Conservation (phyloP, 352 stramenopile species). For the Globisporangium apiculatum region DNA sequence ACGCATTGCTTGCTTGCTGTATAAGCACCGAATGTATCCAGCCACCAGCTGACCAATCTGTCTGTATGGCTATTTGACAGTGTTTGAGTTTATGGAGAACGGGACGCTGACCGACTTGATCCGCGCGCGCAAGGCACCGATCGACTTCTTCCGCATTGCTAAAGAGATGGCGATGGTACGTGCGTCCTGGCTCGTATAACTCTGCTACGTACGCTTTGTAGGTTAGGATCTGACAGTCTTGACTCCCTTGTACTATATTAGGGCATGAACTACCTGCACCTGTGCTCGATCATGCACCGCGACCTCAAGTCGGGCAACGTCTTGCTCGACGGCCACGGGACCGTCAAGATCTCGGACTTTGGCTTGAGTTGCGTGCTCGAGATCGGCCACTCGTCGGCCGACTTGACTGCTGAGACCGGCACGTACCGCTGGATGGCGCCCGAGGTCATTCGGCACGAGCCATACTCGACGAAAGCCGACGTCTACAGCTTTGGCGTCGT, state of each 20-base stretch:
- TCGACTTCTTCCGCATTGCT: conserved; percentile 79
- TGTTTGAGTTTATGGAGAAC: conserved; percentile 88
- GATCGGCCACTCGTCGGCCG: conserved; percentile 53
- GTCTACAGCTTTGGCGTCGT: conserved; percentile 93
- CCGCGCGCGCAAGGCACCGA: conserved; percentile 43
- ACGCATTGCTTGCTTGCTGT: background rate
- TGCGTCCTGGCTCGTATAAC: background rate
- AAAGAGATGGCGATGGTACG: conserved; percentile 75
- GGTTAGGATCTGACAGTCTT: background rate
- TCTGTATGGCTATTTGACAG: conserved; percentile 16
- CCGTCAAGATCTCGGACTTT: conserved; percentile 88
- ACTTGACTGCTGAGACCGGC: conserved; percentile 82
- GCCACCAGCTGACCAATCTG: background rate
- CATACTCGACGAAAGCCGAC: conserved; percentile 93
- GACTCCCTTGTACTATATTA: conserved; percentile 9
- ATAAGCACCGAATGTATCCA: too few species aligned
- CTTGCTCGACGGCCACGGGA: conserved; percentile 73
- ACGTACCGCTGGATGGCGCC: conserved; percentile 95
- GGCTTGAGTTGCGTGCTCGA: conserved; percentile 81
- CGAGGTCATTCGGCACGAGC: conserved; percentile 90
- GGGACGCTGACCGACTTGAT: conserved; percentile 83
- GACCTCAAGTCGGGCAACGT: conserved; percentile 97
- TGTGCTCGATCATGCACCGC: conserved; percentile 92
- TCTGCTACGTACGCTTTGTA: background rate
- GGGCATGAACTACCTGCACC: conserved; percentile 93